Evolutionary conservation across 768 basidiomycete genomes (phyloP).

Genomic region (Panus rudis): DNA sequence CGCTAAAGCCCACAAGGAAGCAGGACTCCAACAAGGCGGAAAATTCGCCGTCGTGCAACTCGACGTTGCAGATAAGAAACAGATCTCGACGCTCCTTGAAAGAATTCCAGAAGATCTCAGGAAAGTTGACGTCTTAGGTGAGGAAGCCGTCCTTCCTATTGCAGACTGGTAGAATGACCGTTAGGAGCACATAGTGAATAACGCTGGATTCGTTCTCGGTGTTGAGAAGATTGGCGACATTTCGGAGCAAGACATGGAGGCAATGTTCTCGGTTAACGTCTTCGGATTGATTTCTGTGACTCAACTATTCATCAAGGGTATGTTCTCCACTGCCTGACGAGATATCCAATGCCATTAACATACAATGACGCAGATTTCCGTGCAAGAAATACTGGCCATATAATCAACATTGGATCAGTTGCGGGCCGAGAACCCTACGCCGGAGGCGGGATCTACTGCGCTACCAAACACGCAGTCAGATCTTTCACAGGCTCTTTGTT

Average conservation of each 20-base stretch:
- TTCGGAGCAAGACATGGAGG: constrained; percentile 68
- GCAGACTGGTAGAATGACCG: not conserved
- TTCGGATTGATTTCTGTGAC: constrained; percentile 80
- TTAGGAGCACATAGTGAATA: constrained; percentile 44
- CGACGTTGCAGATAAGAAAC: constrained; percentile 74
- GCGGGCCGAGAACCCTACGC: constrained; percentile 71
- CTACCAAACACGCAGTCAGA: constrained; percentile 80
- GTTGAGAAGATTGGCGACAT: constrained; percentile 82
- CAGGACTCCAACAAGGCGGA: constrained; percentile 70
- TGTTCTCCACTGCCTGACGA: constrained; percentile 19
- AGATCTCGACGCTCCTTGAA: constrained; percentile 62
- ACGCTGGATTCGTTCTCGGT: constrained; percentile 89
- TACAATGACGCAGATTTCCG: constrained; percentile 21
- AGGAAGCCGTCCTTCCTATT: no score
- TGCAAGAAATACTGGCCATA: constrained; percentile 57
- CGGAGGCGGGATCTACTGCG: constrained; percentile 89
- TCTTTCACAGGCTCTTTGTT: constrained; percentile 81
- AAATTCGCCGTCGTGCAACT: constrained; percentile 65
- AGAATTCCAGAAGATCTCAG: constrained; percentile 66
- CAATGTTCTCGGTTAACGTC: constrained; percentile 49
- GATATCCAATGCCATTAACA: no score
- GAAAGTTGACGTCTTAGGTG: constrained; percentile 79
- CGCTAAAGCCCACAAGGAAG: constrained; percentile 60
- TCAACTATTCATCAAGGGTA: constrained; percentile 43
- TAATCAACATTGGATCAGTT: constrained; percentile 94